Evolutionary conservation across 163 green algal species (phyloP), one percentile per base, ranked within the genome.

Genomic region (Scenedesmus sp.): DNA sequence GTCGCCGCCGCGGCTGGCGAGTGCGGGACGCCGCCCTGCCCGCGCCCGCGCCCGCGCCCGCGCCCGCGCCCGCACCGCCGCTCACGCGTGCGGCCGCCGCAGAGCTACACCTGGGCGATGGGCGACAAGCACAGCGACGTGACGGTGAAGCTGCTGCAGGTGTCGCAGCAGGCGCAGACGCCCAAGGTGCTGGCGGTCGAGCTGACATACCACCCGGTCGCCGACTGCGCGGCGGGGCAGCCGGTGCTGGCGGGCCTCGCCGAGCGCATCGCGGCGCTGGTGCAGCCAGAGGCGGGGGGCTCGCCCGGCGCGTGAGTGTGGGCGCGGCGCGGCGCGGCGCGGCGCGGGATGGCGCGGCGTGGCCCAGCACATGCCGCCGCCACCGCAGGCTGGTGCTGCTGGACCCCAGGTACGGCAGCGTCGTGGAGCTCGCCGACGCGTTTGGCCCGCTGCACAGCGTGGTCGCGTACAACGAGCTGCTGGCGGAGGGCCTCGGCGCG

Each of bases 21-120:
- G n/a, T n/a, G n/a, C n/a, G n/a, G n/a, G n/a, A n/a, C n/a, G n/a
- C n/a, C n/a, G n/a, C n/a, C n/a, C n/a, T n/a, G n/a, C n/a, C n/a
- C n/a, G n/a, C n/a, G n/a, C n/a, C n/a, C n/a, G n/a, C n/a, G n/a
- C n/a, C n/a, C n/a, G n/a, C n/a, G n/a, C n/a, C n/a, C n/a, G n/a
- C n/a, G n/a, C n/a, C n/a, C n/a, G n/a, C n/a, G 44, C 44, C 39
- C 2, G 17, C 29, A 18, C 24, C 20, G 11, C 44, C 31, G 47
- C 17, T 58, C 29, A 33, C 44, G 47, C 47, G 28, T 47, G 47
- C 64, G 58, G 64, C 45, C 60, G 64, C 64, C 28, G 7, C 51
- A 76, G 67, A 76, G 67, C 33, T 56, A 76, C 51, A 56, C 67
- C 18, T 76, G 67, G 67, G 53, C 5, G 22, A 76, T 76, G 67